phyloP scores from a whole-genome alignment of 148 eudicot genomes.

The Polygonum maritimum region DNA sequence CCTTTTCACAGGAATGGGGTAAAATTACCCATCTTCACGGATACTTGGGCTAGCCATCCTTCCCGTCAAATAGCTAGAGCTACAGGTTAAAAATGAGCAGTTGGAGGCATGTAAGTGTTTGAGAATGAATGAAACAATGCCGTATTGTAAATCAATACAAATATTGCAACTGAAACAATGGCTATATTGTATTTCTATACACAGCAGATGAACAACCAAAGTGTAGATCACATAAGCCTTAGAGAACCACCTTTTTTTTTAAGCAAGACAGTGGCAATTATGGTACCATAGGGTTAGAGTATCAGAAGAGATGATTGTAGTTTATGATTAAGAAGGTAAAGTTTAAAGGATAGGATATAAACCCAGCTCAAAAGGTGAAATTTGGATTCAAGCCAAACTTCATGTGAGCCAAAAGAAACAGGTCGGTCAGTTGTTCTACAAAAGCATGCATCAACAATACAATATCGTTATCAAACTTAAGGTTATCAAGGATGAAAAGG shows the following conservation, averaged over 20 bases:
- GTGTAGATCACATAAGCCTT: not conserved
- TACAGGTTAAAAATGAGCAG: conserved; percentile 23
- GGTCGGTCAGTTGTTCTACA: not conserved
- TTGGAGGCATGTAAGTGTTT: not conserved
- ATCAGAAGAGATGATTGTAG: too few species aligned
- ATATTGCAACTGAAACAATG: not conserved
- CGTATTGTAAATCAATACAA: too few species aligned
- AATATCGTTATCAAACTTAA: not conserved
- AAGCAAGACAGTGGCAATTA: not conserved
- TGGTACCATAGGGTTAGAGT: not conserved
- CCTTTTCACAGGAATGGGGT: conserved; percentile 73
- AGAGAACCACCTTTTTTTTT: too few species aligned
- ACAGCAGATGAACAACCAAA: not conserved
- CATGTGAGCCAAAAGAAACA: too few species aligned
- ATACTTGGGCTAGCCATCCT: conserved; percentile 90
- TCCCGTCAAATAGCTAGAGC: conserved; percentile 94
- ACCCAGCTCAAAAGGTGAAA: too few species aligned
- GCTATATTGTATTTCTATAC: not conserved
- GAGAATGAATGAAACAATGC: not conserved
- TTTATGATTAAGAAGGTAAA: too few species aligned
- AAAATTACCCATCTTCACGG: conserved; percentile 94
- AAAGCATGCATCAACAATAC: not conserved
- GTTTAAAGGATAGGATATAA: too few species aligned
- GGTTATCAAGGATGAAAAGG: not conserved
- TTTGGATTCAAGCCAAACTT: too few species aligned